Evolutionary conservation across 228 moss, liverwort and hornwort genomes (phyloP).

Genomic region (Sphagnum fallax): DNA sequence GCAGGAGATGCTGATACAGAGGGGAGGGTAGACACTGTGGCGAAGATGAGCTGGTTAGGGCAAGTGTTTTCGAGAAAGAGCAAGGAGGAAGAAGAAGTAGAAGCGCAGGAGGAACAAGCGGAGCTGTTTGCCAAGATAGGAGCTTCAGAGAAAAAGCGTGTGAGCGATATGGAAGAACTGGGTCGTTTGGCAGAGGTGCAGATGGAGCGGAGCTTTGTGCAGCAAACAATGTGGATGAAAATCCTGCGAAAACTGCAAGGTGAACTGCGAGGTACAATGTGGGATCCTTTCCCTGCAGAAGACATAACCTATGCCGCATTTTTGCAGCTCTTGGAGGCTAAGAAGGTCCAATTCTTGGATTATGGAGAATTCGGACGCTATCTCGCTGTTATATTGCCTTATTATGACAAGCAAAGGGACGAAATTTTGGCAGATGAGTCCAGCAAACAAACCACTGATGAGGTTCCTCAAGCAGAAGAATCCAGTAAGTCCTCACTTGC

Average conservation of each 20-base stretch:
- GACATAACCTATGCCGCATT: conserved; percentile 76
- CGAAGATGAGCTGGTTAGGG: conserved; percentile 55
- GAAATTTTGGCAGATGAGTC: neutral
- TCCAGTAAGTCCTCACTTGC: no score
- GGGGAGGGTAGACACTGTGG: conserved; percentile 3
- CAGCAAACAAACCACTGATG: conserved; percentile 6
- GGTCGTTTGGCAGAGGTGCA: conserved; percentile 52
- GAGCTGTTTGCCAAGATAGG: conserved; percentile 58
- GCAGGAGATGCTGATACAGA: neutral
- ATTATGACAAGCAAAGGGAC: conserved; percentile 34
- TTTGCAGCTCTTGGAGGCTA: conserved; percentile 63
- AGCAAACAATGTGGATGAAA: conserved; percentile 66
- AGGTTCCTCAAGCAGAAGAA: neutral
- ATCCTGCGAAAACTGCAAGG: conserved; percentile 60
- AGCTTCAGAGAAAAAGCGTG: conserved; percentile 48
- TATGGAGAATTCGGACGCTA: conserved; percentile 89
- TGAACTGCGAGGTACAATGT: conserved; percentile 58
- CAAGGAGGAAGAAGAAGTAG: conserved; percentile 52
- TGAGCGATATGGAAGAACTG: conserved; percentile 35
- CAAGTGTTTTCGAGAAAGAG: conserved; percentile 48
- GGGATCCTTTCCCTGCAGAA: conserved; percentile 90
- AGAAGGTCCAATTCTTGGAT: conserved; percentile 73
- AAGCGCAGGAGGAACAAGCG: conserved; percentile 24
- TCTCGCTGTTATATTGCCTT: conserved; percentile 76
- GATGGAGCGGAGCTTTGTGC: conserved; percentile 65